A percentile compares a stretch with the other conserved stretches of the same genome.
phyloP scores from a whole-genome alignment of 495 filamentous ascomycete species.

The Pyrenula aspistea region DNA sequence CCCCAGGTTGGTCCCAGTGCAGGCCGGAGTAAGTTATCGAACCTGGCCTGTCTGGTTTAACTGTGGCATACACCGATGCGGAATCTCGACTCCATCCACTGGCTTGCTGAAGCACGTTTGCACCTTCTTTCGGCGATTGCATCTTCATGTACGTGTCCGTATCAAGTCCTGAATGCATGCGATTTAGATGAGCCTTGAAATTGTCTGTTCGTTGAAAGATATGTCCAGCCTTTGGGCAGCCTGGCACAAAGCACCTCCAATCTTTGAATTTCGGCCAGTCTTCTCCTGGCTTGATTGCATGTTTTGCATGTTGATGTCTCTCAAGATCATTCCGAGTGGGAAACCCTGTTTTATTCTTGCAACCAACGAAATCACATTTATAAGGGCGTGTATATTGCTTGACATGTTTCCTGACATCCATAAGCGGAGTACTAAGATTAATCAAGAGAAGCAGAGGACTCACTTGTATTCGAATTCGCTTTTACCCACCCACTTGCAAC shows the following conservation, averaged over 20 bases:
- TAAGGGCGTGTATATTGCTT: conserved; percentile 65
- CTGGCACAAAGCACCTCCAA: conserved; percentile 73
- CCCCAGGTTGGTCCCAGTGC: too few species aligned
- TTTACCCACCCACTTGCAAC: too few species aligned
- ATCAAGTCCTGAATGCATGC: conserved; percentile 57
- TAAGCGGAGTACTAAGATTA: neutral
- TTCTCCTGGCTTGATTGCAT: conserved; percentile 41
- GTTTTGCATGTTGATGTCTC: conserved; percentile 59
- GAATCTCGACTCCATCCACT: too few species aligned
- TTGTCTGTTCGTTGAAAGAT: conserved; percentile 44
- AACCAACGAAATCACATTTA: conserved; percentile 51
- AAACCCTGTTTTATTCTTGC: conserved; percentile 55
- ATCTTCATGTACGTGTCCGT: conserved; percentile 35
- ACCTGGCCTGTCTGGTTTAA: too few species aligned
- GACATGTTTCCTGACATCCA: conserved; percentile 57
- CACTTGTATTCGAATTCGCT: neutral
- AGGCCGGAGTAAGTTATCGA: too few species aligned
- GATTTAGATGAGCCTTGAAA: conserved; percentile 72
- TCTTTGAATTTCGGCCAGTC: conserved; percentile 46
- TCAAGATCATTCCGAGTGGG: conserved; percentile 71
- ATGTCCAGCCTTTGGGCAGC: conserved; percentile 11
- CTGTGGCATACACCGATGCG: too few species aligned
- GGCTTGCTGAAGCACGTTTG: too few species aligned
- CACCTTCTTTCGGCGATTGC: too few species aligned
- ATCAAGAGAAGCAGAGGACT: neutral